A percentile compares a stretch with the other conserved stretches of the same genome.
Evolutionary conservation across 441 rosid genomes (phyloP).

Genomic region (Jatropha podagrica): DNA sequence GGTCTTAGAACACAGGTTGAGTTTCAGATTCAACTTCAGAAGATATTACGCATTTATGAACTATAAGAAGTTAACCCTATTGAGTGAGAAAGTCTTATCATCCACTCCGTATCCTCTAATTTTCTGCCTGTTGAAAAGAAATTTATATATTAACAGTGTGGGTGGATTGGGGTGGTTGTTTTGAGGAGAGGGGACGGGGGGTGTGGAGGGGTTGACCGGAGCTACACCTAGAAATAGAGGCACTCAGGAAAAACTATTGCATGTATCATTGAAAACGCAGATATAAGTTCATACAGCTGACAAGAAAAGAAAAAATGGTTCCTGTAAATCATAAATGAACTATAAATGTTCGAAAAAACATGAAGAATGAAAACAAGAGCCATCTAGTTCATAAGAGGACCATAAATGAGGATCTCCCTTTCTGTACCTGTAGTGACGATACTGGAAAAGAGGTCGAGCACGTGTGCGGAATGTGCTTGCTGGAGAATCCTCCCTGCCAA

Average conservation of each 20-base stretch:
- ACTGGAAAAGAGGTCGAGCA: constrained; percentile 90
- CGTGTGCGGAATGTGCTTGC: constrained; percentile 91
- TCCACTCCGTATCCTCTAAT: not conserved
- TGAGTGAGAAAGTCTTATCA: not conserved
- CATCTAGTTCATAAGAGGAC: constrained; percentile 1
- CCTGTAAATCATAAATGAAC: not conserved
- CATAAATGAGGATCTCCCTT: constrained; percentile 15
- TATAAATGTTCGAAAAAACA: not conserved
- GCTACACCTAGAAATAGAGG: not conserved
- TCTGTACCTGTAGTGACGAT: constrained; percentile 90
- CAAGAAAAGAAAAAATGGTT: not conserved
- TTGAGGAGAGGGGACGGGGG: too few species aligned
- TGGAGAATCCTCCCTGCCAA: constrained; percentile 91
- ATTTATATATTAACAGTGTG: not conserved
- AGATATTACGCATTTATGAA: not conserved
- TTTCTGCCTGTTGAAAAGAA: not conserved
- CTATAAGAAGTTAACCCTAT: not conserved
- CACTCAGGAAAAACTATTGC: not conserved
- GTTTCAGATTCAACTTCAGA: not conserved
- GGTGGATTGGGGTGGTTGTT: too few species aligned
- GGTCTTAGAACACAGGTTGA: not conserved
- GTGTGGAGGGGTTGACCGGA: too few species aligned
- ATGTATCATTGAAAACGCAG: not conserved
- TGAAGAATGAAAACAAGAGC: not conserved
- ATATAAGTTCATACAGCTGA: not conserved